These are phyloP conservation scores for Brassica cretica DNA, from an alignment of 345 rosid genomes.

Conservation along the genomic window DNA sequence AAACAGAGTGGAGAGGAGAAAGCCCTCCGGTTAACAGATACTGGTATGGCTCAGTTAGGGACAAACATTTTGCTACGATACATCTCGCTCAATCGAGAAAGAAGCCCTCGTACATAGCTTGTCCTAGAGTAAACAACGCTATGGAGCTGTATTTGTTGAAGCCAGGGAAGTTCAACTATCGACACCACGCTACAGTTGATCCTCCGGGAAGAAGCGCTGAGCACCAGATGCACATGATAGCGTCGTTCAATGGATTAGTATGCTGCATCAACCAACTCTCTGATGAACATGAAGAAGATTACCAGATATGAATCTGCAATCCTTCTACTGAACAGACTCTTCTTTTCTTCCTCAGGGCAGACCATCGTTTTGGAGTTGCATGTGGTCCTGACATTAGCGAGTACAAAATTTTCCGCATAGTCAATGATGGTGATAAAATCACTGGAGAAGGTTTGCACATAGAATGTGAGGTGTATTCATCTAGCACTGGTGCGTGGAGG, in stretches of 20 bases:
- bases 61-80: neutral
- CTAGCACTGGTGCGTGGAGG: conserved; percentile 33
- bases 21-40: conserved; percentile 16
- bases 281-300: neutral
- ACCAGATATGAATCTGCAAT: neutral
- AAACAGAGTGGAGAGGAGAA: neutral
- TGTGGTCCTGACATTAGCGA: conserved; percentile 31
- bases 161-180: neutral
- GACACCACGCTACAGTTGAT: neutral
- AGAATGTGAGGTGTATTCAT: conserved; percentile 41
- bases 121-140: neutral
- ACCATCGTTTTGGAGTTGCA: conserved; percentile 37
- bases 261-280: conserved; percentile 10
- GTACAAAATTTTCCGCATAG: conserved; percentile 40
- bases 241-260: conserved; percentile 6
- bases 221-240: neutral
- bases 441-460: neutral
- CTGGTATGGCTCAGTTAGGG: neutral
- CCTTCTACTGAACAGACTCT: neutral
- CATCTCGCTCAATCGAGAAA: conserved; percentile 29
- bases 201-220: neutral
- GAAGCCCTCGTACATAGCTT: conserved; percentile 21
- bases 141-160: neutral
- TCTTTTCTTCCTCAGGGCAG: conserved; percentile 1
- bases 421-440: neutral